Percentiles rank a stretch among this genome's conserved stretches.
phyloP scores from a whole-genome alignment of 371 early-diverging fungal species.

The Mucor velutinosus region DNA sequence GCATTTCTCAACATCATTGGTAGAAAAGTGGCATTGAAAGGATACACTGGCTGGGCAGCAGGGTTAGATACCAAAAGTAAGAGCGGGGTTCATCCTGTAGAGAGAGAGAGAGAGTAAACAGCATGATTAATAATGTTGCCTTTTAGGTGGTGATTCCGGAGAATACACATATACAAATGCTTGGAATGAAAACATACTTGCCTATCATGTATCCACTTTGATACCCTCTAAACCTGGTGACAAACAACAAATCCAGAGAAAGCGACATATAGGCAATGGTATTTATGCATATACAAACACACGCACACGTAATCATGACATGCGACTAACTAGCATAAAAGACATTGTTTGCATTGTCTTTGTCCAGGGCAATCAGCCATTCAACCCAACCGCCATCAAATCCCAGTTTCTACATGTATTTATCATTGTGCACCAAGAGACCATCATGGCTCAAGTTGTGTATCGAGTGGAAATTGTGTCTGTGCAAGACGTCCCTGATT shows the following conservation, averaged over 20 bases:
- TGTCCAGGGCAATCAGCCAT: constrained; percentile 66
- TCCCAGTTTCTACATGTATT: constrained; percentile 81
- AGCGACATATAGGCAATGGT: constrained; percentile 88
- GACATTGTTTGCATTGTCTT: constrained; percentile 79
- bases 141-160: constrained; percentile 73
- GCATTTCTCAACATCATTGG: constrained; percentile 76
- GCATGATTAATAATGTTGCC: constrained; percentile 30
- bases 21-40: constrained; percentile 66
- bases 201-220: constrained; percentile 84
- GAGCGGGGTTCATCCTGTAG: constrained; percentile 33
- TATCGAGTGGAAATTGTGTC: constrained; percentile 64
- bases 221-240: constrained; percentile 77
- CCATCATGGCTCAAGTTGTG: constrained; percentile 27
- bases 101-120: background rate
- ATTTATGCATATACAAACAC: constrained; percentile 11
- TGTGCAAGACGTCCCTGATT: constrained; percentile 66
- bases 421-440: constrained; percentile 65
- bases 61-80: constrained; percentile 83
- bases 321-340: constrained; percentile 14
- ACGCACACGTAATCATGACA: background rate
- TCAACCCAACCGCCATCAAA: constrained; percentile 72
- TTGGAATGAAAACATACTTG: constrained; percentile 79
- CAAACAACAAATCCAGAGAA: constrained; percentile 81
- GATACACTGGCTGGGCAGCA: constrained; percentile 81
- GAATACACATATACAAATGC: constrained; percentile 73